Conservation (phyloP, 2,329 filamentous ascomycete species). For the Trichoderma afroharzianum region DNA sequence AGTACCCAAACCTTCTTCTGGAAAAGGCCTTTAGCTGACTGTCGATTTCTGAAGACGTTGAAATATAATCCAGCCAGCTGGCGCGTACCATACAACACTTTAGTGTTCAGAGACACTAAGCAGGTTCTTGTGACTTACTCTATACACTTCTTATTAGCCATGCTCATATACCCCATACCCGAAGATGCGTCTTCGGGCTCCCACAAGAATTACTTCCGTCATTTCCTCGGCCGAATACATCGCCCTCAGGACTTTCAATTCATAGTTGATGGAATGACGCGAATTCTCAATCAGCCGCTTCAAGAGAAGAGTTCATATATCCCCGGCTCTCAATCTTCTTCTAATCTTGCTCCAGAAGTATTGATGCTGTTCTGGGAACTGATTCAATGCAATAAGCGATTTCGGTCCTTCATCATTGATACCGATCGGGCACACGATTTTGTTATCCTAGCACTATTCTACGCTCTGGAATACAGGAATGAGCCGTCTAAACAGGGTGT, state of each 20-base stretch:
- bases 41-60: constrained; percentile 57
- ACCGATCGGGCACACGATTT: constrained; percentile 93
- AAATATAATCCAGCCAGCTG: constrained; percentile 95
- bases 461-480: constrained; percentile 82
- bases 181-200: constrained; percentile 64
- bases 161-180: constrained; percentile 83
- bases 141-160: constrained; percentile 81
- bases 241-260: constrained; percentile 97
- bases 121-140: constrained; percentile 89
- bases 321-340: constrained; percentile 73
- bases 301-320: constrained; percentile 86
- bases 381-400: constrained; percentile 95
- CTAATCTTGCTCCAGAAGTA: constrained; percentile 90
- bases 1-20: constrained; percentile 26
- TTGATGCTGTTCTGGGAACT: constrained; percentile 98
- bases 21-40: neutral
- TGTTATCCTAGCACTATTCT: constrained; percentile 83
- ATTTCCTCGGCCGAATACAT: constrained; percentile 86
- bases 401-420: constrained; percentile 94
- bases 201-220: constrained; percentile 88
- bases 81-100: constrained; percentile 89
- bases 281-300: constrained; percentile 87
- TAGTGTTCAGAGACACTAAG: constrained; percentile 87
- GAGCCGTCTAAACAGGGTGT: constrained; percentile 87
- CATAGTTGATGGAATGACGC: constrained; percentile 88